These are phyloP conservation scores for Phaffia australis DNA, from an alignment of 768 basidiomycete genomes.

Conservation along the genomic window DNA sequence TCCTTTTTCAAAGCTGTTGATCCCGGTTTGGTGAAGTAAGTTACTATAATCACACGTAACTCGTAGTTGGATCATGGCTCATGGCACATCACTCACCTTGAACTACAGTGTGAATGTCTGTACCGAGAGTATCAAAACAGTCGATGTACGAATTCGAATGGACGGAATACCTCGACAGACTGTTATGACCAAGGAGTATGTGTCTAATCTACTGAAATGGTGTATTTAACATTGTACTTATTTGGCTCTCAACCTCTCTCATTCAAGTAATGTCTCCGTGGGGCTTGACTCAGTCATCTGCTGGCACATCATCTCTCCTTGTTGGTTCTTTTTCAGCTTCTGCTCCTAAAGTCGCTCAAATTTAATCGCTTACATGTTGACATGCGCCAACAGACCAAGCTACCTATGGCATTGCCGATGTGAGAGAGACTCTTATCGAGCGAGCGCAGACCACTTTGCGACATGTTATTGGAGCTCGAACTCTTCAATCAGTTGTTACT, in stretches of 20 bases:
- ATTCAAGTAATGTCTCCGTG: conserved; percentile 25
- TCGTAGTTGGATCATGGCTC: background rate
- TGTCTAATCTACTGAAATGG: conserved; percentile 66
- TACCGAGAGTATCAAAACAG: conserved; percentile 71
- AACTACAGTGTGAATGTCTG: conserved; percentile 60
- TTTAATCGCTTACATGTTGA: conserved; percentile 28
- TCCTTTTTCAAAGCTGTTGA: conserved; percentile 23
- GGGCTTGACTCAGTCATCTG: conserved; percentile 44
- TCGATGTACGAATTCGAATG: conserved; percentile 95
- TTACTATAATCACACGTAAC: background rate
- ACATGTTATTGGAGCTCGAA: conserved; percentile 60
- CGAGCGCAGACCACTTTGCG: conserved; percentile 81
- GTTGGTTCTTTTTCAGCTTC: background rate
- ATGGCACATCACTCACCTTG: too few relatives aligned
- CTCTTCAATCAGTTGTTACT: conserved; percentile 86
- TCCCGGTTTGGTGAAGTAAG: conserved; percentile 19
- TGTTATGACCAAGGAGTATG: conserved; percentile 93
- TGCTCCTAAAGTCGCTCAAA: background rate
- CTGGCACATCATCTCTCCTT: conserved; percentile 48
- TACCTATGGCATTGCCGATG: conserved; percentile 82
- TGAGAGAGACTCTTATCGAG: conserved; percentile 47
- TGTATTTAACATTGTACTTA: background rate
- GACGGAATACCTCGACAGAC: conserved; percentile 69
- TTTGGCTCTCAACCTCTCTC: background rate
- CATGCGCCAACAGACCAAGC: conserved; percentile 64